These are phyloP conservation scores for Apiospora malaysiana DNA, from an alignment of 2,329 filamentous ascomycete species.

Conservation along the genomic window DNA sequence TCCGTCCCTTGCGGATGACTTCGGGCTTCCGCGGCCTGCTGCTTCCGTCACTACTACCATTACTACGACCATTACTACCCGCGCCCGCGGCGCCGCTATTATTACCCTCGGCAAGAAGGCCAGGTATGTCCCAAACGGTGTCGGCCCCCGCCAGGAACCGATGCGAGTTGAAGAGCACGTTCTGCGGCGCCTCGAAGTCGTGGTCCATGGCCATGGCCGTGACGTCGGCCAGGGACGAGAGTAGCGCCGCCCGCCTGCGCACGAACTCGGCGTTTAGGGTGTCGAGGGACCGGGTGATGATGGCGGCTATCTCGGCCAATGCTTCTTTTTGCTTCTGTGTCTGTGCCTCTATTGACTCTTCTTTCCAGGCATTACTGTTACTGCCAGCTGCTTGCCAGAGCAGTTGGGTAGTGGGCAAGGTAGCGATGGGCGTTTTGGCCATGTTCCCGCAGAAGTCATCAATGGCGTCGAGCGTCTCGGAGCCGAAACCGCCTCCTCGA, in stretches of 20 bases:
- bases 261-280: background rate
- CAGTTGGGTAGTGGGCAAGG: background rate
- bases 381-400: background rate
- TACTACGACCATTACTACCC: background rate
- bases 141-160: background rate
- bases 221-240: constrained; percentile 20
- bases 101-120: background rate
- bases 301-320: background rate
- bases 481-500: background rate
- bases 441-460: background rate
- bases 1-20: background rate
- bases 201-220: constrained; percentile 38
- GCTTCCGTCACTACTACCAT: background rate
- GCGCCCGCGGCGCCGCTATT: background rate
- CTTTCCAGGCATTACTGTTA: background rate
- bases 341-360: too few species aligned
- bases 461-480: background rate
- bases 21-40: background rate
- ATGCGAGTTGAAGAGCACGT: constrained; percentile 9
- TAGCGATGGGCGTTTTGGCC: background rate
- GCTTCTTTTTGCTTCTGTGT: background rate
- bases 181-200: constrained; percentile 16
- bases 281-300: background rate
- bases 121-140: background rate
- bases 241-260: background rate